A percentile compares a stretch with the other conserved stretches of the same genome.
These are phyloP conservation scores for Solanum tacnaense DNA, from an alignment of 257 asterid species.

Conservation along the genomic window DNA sequence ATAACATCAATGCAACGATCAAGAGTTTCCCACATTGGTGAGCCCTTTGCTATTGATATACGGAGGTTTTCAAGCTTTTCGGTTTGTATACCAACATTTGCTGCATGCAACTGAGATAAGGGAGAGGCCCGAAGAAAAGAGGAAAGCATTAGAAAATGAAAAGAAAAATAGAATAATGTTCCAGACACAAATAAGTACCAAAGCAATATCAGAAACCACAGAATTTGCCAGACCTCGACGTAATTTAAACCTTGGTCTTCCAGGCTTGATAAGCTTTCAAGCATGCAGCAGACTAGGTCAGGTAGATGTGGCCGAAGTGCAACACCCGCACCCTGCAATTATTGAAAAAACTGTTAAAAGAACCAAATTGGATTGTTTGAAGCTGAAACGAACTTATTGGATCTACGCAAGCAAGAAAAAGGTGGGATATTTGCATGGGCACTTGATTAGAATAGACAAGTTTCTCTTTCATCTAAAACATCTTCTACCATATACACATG, in stretches of 20 bases:
- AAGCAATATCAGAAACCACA: background rate
- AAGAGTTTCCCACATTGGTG: slow-evolving; percentile 99
- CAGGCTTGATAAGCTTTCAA: slow-evolving; percentile 96
- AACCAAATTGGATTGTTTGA: background rate
- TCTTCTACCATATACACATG: background rate
- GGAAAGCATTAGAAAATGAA: background rate
- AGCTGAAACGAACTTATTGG: background rate
- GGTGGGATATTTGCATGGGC: background rate
- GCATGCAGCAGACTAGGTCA: slow-evolving; percentile 96
- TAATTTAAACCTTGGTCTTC: slow-evolving; percentile 98
- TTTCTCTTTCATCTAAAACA: background rate
- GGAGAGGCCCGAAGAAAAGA: background rate
- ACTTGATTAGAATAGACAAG: background rate
- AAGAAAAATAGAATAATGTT: background rate
- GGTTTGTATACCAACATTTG: slow-evolving; percentile 83
- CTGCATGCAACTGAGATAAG: slow-evolving; percentile 72
- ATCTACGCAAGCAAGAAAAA: background rate
- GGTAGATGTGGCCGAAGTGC: slow-evolving; percentile 84
- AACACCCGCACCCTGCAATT: slow-evolving; percentile 78
- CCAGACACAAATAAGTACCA: background rate
- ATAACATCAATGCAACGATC: slow-evolving; percentile 83
- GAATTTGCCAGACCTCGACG: slow-evolving; percentile 60
- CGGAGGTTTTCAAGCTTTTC: slow-evolving; percentile 90
- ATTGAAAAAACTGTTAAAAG: background rate
- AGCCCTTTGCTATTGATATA: slow-evolving; percentile 82